phyloP scores from a whole-genome alignment of 495 filamentous ascomycete species.

The Aspergillus hancockii region DNA sequence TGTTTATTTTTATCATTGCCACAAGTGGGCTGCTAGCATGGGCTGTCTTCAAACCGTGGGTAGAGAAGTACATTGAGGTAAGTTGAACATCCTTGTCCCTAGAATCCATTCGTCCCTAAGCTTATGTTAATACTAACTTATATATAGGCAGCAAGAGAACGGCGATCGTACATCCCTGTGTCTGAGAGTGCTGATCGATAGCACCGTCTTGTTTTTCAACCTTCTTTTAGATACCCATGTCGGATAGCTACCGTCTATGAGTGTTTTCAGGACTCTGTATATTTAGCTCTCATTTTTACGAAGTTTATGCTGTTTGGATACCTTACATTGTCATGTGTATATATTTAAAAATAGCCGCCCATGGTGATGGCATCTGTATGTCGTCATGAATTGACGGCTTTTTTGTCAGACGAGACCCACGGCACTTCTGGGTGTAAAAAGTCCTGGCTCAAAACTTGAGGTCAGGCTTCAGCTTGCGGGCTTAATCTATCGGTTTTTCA shows the following conservation, averaged over 20 bases:
- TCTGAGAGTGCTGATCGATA: constrained; percentile 28
- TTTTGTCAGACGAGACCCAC: not conserved
- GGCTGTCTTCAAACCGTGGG: constrained; percentile 70
- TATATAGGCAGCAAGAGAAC: constrained; percentile 42
- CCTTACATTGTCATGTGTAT: not conserved
- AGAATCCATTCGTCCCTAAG: not conserved
- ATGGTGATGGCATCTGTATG: not conserved
- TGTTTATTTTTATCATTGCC: constrained; percentile 87
- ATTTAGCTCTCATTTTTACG: not conserved
- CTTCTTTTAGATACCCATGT: not conserved
- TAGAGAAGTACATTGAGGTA: constrained; percentile 59
- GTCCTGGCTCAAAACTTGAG: not conserved
- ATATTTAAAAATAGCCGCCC: not conserved
- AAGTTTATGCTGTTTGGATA: not conserved
- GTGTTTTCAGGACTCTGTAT: not conserved
- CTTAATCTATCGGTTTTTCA: not conserved
- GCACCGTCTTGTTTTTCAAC: not conserved
- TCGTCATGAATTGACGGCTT: not conserved
- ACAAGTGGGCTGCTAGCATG: constrained; percentile 81
- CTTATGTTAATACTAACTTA: not conserved
- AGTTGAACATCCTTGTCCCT: constrained; percentile 16
- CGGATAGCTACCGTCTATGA: not conserved
- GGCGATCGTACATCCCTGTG: constrained; percentile 47
- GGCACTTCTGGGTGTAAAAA: not conserved
- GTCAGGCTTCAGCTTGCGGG: not conserved